phyloP scores from a whole-genome alignment of 495 filamentous ascomycete genomes.

The Hypoxylon lenormandii region DNA sequence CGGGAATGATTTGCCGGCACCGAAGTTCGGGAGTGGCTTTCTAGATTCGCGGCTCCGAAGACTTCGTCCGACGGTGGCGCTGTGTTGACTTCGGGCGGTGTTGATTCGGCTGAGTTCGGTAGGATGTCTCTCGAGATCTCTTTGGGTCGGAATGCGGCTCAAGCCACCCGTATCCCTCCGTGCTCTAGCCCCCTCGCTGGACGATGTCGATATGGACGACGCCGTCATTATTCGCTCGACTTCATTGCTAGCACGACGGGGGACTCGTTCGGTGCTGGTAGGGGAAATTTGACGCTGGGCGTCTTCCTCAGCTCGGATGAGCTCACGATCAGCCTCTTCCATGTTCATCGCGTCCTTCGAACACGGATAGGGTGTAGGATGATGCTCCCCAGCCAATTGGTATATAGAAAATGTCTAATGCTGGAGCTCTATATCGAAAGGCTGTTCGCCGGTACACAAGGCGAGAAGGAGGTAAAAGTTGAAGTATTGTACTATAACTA shows the following conservation, averaged over 20 bases:
- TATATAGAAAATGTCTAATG: neutral
- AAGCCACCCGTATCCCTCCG: constrained; percentile 53
- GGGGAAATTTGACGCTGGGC: constrained; percentile 34
- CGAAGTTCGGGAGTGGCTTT: constrained; percentile 70
- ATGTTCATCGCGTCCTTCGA: constrained; percentile 48
- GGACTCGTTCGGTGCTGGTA: constrained; percentile 45
- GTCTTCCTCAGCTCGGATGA: constrained; percentile 63
- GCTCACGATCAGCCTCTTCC: constrained; percentile 65
- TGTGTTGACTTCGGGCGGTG: constrained; percentile 79
- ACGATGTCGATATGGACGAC: constrained; percentile 63
- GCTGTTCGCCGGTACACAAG: neutral
- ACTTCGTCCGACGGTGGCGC: constrained; percentile 75
- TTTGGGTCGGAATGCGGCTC: constrained; percentile 71
- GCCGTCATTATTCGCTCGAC: constrained; percentile 64
- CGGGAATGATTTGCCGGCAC: constrained; percentile 82
- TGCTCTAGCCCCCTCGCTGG: constrained; percentile 45
- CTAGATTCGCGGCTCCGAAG: constrained; percentile 62
- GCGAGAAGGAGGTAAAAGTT: neutral
- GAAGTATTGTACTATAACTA: too few relatives aligned
- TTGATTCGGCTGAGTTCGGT: constrained; percentile 81
- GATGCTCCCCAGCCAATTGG: neutral
- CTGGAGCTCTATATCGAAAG: neutral
- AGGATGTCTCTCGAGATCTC: constrained; percentile 77
- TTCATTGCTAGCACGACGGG: constrained; percentile 55
- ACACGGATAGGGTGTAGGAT: neutral